Evolutionary conservation across 2,329 filamentous ascomycete genomes (phyloP), one percentile per base, ranked within the genome.

Genomic region (Paramyrothecium sp.): DNA sequence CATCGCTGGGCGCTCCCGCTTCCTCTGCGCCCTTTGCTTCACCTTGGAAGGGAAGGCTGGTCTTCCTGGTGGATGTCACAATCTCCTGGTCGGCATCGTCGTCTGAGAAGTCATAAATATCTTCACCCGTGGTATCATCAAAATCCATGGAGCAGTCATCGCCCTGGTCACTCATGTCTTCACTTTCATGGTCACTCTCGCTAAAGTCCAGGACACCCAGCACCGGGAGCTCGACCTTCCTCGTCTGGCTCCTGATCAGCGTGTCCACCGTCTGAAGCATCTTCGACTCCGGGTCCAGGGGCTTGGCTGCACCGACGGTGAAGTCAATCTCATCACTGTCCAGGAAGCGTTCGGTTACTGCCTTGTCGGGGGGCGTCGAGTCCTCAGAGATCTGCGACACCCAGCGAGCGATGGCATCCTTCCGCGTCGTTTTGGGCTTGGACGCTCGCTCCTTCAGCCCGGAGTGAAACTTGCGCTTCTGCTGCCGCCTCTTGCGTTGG

Each of bases 191-290:
- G 58, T 75, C 74, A 58, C 77, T 78, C 58, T 77, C 71, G 33
- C 79, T 76, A 61, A 80, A 76, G 54, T 73, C 73, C 57, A 80
- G 64, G 7, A 75, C 69, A 12, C 78, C 77, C 65, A 80, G 68
- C 56, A 80, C 65, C 46, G 78, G 78, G 58, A 80, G 74, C 56
- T 80, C 75, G 38, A 78, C 72, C 65, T 75, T 73, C 51, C 74
- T 72, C 61, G 79, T 71, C 64, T 80, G 77, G 61, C 75, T 79
- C 67, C 74, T 77, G 68, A 81, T 80, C 58, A 81, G 68, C 59
- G 76, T 74, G 63, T 79, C 77, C 52, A 78, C 77, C 60, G 78
- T 73, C 50, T 71, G 68, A 54, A 77, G 78, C 49, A 80, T 65
- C 62, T 76, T 74, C 47, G 67, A 61, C 60, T 81, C 78, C 63